phyloP scores from a whole-genome alignment of 768 basidiomycete species.

The Tricholoma bakamatsutake region DNA sequence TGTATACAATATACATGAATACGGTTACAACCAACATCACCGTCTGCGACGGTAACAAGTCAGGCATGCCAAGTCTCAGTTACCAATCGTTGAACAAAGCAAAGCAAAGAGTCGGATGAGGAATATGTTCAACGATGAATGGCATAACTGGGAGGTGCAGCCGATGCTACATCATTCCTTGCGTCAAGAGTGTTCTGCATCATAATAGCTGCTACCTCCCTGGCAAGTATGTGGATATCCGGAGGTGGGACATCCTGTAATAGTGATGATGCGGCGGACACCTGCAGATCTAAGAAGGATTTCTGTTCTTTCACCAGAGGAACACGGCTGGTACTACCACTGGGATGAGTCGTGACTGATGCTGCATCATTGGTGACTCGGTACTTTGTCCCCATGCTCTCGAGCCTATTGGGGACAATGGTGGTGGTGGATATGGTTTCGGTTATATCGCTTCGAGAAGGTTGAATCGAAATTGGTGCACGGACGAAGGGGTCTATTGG shows the following conservation, averaged over 20 bases:
- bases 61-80: no score
- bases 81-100: no score
- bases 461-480: neutral
- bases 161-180: neutral
- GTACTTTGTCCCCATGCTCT: neutral
- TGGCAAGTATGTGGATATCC: conserved; percentile 23
- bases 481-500: neutral
- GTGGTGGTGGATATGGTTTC: conserved; percentile 4
- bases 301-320: neutral
- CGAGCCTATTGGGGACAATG: neutral
- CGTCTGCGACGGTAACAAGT: no score
- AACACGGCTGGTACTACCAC: neutral
- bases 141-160: conserved; percentile 15
- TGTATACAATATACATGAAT: no score
- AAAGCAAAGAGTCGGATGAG: no score
- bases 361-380: neutral
- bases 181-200: conserved; percentile 14
- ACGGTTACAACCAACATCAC: no score
- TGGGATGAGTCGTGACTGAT: neutral
- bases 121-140: neutral
- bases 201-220: conserved; percentile 23
- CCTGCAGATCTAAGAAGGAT: neutral
- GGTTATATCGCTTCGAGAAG: neutral
- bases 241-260: neutral
- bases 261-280: neutral